phyloP scores from a whole-genome alignment of 306 rosid genomes.

The Calophaca sinica region DNA sequence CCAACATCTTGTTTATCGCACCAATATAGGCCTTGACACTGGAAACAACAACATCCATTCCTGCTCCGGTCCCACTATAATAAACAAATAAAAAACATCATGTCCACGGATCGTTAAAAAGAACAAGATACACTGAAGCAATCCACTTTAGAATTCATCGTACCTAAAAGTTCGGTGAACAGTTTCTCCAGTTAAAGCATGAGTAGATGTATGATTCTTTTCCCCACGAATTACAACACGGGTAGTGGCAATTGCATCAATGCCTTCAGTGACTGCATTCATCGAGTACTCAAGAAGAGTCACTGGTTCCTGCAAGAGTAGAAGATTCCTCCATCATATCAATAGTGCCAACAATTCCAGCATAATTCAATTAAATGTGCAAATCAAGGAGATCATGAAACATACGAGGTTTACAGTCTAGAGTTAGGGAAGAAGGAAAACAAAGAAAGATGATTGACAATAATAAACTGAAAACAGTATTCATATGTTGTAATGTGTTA shows the following conservation, averaged over 20 bases:
- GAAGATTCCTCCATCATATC: slow-evolving; percentile 31
- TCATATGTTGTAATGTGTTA: not conserved
- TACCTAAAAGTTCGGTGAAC: slow-evolving; percentile 84
- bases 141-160: slow-evolving; percentile 15
- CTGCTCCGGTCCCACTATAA: slow-evolving; percentile 84
- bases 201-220: slow-evolving; percentile 48
- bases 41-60: slow-evolving; percentile 95
- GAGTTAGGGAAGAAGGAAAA: not conserved
- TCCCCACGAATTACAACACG: slow-evolving; percentile 80
- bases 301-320: slow-evolving; percentile 70
- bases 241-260: slow-evolving; percentile 96
- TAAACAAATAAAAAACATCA: slow-evolving; percentile 17
- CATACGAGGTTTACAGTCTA: slow-evolving; percentile 3
- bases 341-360: slow-evolving; percentile 22
- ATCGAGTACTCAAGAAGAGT: slow-evolving; percentile 90
- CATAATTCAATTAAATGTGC: slow-evolving; percentile 9
- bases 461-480: slow-evolving; percentile 13
- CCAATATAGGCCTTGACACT: slow-evolving; percentile 92
- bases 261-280: slow-evolving; percentile 93
- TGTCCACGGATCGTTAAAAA: slow-evolving; percentile 21
- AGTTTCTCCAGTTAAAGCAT: slow-evolving; percentile 68
- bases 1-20: slow-evolving; percentile 88
- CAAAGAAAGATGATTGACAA: not conserved
- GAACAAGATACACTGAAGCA: slow-evolving; percentile 32
- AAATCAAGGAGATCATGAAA: slow-evolving; percentile 2